Evolutionary conservation across 108 stramenopile species (phyloP).

Genomic region (Asterionellopsis glacialis): DNA sequence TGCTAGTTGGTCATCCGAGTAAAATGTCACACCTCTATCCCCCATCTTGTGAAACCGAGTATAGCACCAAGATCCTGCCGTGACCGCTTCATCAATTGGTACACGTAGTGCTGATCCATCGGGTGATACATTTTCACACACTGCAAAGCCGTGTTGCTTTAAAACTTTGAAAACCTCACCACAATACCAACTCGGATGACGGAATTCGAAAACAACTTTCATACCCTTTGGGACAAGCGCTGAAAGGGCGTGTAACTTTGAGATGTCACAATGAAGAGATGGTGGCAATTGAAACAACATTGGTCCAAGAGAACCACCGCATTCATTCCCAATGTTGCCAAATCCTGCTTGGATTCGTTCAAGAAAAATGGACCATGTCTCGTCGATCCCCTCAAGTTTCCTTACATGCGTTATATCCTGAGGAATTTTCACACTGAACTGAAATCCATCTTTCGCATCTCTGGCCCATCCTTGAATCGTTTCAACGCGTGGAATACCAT

Average conservation of each 20-base stretch:
- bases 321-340: too few relatives aligned
- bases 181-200: conserved; percentile 1
- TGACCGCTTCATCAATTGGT: neutral
- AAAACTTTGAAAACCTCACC: neutral
- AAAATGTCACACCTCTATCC: conserved; percentile 1
- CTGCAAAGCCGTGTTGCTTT: neutral
- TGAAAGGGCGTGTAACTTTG: neutral
- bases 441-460: conserved; percentile 7
- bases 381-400: neutral
- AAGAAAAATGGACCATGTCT: neutral
- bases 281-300: conserved; percentile 10
- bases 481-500: conserved; percentile 1
- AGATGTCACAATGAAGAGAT: neutral
- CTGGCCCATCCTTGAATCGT: conserved; percentile 1
- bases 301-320: neutral
- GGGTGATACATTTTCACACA: conserved; percentile 9
- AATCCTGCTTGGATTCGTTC: neutral
- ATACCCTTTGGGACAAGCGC: neutral
- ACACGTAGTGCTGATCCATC: conserved; percentile 4
- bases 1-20: conserved; percentile 1
- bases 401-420: conserved; percentile 6
- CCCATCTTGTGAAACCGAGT: conserved; percentile 3
- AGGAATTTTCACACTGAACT: conserved; percentile 3
- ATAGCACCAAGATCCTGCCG: conserved; percentile 2
- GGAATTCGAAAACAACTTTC: conserved; percentile 9